Evolutionary conservation across 768 basidiomycete genomes (phyloP), one percentile per base, ranked within the genome.

Genomic region (Nidularia pulvinata): DNA sequence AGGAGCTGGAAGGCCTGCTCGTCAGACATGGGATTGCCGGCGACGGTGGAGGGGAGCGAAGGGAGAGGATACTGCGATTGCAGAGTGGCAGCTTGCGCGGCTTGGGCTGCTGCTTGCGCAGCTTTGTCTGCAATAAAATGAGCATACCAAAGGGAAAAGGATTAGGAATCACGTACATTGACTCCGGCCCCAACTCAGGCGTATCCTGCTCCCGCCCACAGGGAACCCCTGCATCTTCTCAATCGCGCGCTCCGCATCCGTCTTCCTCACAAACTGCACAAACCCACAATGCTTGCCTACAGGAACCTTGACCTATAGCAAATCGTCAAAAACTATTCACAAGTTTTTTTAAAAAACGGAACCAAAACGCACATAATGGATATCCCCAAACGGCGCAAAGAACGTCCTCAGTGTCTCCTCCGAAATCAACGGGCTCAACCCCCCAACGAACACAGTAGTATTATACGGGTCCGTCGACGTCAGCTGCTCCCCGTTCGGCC

Each of bases 161-260:
- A 46, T 49, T 58, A 10, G 60, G 16, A 33, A 30, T 14, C 16
- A 77, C 85, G 44, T 53, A 93, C 92, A 93, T 81, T 95, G 93
- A 70, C 90, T 93, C 46, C 94, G 79, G 42, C 95, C 95, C 95
- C 95, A 97, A 64, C 91, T 93, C 57, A 96, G 71, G 35, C 95
- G 82, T 59, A 97, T 94, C 61, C 91, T 80, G 58, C 93, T 93
- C 13, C 95, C 95, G 34, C 92, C 93, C 58, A 97, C 88, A 4
- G 93, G 93, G 66, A 95, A 96, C 25, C 93, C 94, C 74, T 96
- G 94, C 94, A 96, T 95, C 71, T 92, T 93, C 71, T 94, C 91
- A 56, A 97, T 97, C 7, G 94, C 93, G 36, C 83, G 79, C 68
- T 95, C 93, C 9, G 95, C 95, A 69, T 97, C 95, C 7, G 83